These are phyloP conservation scores for Umbelopsis sp. DNA, from an alignment of 192 early-diverging fungal species.

Conservation along the genomic window DNA sequence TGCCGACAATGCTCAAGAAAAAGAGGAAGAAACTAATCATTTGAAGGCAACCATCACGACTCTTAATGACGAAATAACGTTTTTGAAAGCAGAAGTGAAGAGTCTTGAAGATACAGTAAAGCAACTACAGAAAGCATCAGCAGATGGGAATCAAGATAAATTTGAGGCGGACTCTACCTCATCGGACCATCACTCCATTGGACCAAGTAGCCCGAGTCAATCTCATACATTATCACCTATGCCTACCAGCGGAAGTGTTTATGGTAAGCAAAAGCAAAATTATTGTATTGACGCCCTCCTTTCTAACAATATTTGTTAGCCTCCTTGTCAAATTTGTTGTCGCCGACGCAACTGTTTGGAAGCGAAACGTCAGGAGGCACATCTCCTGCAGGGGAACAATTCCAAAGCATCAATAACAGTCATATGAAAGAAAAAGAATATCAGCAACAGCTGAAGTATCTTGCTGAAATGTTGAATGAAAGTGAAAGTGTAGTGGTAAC, in stretches of 20 bases:
- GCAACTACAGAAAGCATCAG: neutral
- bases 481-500: constrained; percentile 50
- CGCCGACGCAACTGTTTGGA: neutral
- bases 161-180: neutral
- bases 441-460: constrained; percentile 47
- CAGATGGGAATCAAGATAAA: neutral
- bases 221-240: neutral
- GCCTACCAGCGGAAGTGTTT: neutral
- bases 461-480: constrained; percentile 59
- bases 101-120: neutral
- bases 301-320: neutral
- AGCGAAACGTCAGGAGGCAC: constrained; percentile 1
- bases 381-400: neutral
- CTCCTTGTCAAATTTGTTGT: constrained; percentile 20
- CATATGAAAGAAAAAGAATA: constrained; percentile 8
- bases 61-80: constrained; percentile 21
- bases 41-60: constrained; percentile 43
- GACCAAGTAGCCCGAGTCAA: neutral
- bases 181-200: neutral
- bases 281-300: neutral
- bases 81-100: constrained; percentile 10
- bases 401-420: neutral
- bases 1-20: constrained; percentile 39
- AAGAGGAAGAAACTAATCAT: constrained; percentile 50
- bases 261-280: neutral